Evolutionary conservation across 1,284 basidiomycete genomes (phyloP).

Genomic region (Sphagnurus paluster): DNA sequence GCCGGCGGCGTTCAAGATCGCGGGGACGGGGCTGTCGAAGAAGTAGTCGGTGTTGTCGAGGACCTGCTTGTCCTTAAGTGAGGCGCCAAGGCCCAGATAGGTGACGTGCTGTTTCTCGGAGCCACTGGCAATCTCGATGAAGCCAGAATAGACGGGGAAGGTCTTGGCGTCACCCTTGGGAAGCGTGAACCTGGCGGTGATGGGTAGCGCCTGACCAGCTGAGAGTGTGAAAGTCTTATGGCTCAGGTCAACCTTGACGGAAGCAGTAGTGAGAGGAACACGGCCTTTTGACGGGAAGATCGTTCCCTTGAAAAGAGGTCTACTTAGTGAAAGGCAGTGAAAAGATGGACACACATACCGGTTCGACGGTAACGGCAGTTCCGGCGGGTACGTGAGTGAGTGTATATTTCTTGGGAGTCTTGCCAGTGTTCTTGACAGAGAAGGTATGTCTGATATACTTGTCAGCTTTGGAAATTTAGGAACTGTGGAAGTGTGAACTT

Average conservation of each 20-base stretch:
- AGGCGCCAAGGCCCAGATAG: constrained; percentile 50
- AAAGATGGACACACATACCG: constrained; percentile 23
- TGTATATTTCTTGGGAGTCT: constrained; percentile 40
- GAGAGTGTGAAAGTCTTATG: constrained; percentile 33
- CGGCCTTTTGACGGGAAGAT: constrained; percentile 46
- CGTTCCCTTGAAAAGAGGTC: constrained; percentile 27
- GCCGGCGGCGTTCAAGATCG: constrained; percentile 40
- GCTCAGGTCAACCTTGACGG: constrained; percentile 41
- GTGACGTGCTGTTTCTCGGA: constrained; percentile 47
- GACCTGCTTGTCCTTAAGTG: constrained; percentile 47
- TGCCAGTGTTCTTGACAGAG: constrained; percentile 48
- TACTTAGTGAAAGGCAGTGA: neutral
- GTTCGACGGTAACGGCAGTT: constrained; percentile 46
- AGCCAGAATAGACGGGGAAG: constrained; percentile 62
- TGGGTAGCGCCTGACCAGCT: constrained; percentile 31
- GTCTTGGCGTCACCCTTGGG: constrained; percentile 46
- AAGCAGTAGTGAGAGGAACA: constrained; percentile 45
- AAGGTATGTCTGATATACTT: constrained; percentile 41
- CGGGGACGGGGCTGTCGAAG: constrained; percentile 45
- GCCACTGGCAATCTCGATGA: constrained; percentile 48
- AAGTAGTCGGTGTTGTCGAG: constrained; percentile 49
- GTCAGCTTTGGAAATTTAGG: neutral
- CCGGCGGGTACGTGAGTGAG: constrained; percentile 54
- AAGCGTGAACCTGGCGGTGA: constrained; percentile 37
- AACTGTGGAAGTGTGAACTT: constrained; percentile 22